Evolutionary conservation across 2,329 filamentous ascomycete genomes (phyloP).

Genomic region (Penicillium sclerotigenum): DNA sequence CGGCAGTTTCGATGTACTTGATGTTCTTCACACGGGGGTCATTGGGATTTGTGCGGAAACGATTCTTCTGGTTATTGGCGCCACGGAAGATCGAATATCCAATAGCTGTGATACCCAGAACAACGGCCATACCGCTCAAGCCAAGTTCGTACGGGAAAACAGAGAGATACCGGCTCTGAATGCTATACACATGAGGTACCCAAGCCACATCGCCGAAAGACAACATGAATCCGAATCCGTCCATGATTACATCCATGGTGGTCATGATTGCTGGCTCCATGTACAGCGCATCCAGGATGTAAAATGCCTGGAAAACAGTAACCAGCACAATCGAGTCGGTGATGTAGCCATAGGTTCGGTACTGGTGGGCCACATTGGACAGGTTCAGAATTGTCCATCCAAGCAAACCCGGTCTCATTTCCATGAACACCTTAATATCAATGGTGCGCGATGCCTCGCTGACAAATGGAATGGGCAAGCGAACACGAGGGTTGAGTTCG

Average conservation of each 20-base stretch:
- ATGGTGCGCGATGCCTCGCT: constrained; percentile 61
- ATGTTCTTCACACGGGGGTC: constrained; percentile 77
- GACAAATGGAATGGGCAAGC: constrained; percentile 64
- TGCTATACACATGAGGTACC: constrained; percentile 85
- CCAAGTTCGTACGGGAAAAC: constrained; percentile 79
- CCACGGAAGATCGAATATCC: constrained; percentile 92
- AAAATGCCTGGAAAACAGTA: constrained; percentile 72
- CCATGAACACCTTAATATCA: constrained; percentile 86
- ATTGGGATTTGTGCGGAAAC: constrained; percentile 81
- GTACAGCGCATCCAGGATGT: constrained; percentile 78
- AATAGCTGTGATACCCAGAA: constrained; percentile 63
- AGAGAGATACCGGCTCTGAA: constrained; percentile 80
- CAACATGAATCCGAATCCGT: constrained; percentile 95
- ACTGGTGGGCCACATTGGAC: constrained; percentile 82
- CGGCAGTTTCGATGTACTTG: constrained; percentile 78
- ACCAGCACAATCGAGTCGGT: constrained; percentile 84
- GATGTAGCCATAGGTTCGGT: constrained; percentile 75
- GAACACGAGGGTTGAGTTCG: constrained; percentile 85
- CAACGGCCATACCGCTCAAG: constrained; percentile 59
- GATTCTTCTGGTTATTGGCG: constrained; percentile 94
- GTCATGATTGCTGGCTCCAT: constrained; percentile 88
- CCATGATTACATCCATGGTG: constrained; percentile 89
- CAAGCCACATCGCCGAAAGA: constrained; percentile 88
- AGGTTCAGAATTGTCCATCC: constrained; percentile 85
- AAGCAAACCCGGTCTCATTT: constrained; percentile 86